Conservation (phyloP, 495 filamentous ascomycete species). For the Neurospora intermedia region DNA sequence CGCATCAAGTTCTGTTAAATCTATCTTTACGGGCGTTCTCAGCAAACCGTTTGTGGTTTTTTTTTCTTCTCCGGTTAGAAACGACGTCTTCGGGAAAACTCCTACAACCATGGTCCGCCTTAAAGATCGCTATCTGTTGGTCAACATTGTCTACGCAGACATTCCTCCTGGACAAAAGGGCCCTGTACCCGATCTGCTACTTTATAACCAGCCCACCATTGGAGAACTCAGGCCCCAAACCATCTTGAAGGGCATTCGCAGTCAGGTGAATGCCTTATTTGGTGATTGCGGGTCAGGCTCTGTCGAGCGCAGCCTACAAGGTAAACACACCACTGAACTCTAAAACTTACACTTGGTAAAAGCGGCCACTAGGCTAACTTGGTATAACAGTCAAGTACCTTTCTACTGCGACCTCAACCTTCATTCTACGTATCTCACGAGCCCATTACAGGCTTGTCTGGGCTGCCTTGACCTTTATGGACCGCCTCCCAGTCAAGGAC, state of each 20-base stretch:
- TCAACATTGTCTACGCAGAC: conserved; percentile 82
- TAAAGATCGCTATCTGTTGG: conserved; percentile 87
- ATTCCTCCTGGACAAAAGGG: conserved; percentile 26
- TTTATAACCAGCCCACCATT: conserved; percentile 67
- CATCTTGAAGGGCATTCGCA: conserved; percentile 56
- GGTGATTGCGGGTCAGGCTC: conserved; percentile 83
- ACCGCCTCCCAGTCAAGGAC: conserved; percentile 48
- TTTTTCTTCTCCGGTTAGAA: background rate
- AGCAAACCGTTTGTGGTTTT: background rate
- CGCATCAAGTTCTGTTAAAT: background rate
- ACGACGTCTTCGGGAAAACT: background rate
- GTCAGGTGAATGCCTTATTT: conserved; percentile 60
- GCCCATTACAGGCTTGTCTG: conserved; percentile 76
- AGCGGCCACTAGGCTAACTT: background rate
- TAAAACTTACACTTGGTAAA: background rate
- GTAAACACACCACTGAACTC: conserved; percentile 30
- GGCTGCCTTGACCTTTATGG: conserved; percentile 78
- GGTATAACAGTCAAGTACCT: conserved; percentile 73
- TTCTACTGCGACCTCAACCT: conserved; percentile 83
- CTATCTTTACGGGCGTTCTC: background rate
- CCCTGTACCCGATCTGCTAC: conserved; percentile 44
- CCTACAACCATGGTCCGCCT: conserved; percentile 71
- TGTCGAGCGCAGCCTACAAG: conserved; percentile 50
- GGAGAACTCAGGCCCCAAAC: conserved; percentile 50
- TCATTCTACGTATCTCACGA: conserved; percentile 72